Base-by-base conservation (phyloP, 2,329 filamentous ascomycete genomes). In the Colletotrichum destructivum region DNA sequence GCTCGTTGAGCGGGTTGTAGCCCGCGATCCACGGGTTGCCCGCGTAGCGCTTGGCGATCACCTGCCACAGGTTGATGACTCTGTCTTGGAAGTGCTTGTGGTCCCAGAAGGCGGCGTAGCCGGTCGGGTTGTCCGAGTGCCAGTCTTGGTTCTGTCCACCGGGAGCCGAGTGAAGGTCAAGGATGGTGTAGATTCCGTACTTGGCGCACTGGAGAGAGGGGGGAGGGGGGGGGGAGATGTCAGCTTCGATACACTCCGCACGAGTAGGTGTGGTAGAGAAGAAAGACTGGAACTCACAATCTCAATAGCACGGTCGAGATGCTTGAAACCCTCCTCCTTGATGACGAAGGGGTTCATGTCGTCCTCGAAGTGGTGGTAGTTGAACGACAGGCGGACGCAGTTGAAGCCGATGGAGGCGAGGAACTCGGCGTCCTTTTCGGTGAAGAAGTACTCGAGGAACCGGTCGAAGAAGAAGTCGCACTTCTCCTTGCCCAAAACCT, bases 391-490 rank as follows among this genome's bases (percentile, higher is more conserved):
- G 0, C 89, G 84, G 3, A 91, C 81, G 76, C 87, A 91, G 77
- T 90, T 91, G 23, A 91, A 79, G 0, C 87, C 87, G 2, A 89
- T 76, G 0, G 82, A 86, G 1, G 87, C 85, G 74, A 89, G 88
- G 78, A 89, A 90, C 42, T 85, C 84, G 23, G 89, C 89, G 71
- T 91, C 89, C 0, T 82, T 81, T 18, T 88, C 87, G 8, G 85
- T 87, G 78, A 90, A 91, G 82, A 90, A 90, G 75, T 90, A 86
- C 64, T 89, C 82, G 0, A 89, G 78, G 75, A 86, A 86, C 72
- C 84, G 85, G 74, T 90, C 87, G 74, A 91, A 90, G 79, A 91
- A 90, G 81, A 86, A 90, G 6, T 89, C 83, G 60, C 87, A 86
- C 75, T 89, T 90, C 60, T 90, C 84, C 57, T 84, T 76, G 0